Percentiles rank a stretch among this genome's conserved stretches.
Evolutionary conservation across 1,284 basidiomycete species (phyloP).

Genomic region (Pholiota adiposa): DNA sequence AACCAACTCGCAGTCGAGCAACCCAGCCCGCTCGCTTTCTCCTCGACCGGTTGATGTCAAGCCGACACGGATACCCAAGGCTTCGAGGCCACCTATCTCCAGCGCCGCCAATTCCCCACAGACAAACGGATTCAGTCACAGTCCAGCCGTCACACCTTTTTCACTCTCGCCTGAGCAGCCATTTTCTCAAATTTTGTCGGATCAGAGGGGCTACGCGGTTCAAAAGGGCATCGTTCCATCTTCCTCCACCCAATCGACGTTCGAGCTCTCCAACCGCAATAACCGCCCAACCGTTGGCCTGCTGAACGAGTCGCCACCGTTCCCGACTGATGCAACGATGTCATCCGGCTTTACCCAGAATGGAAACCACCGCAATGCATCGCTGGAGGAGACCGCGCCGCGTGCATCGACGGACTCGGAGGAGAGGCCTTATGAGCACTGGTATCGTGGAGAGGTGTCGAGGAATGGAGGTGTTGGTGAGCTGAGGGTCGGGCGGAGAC

Average conservation of each 20-base stretch:
- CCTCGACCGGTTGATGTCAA: conserved; percentile 33
- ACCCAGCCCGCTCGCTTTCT: conserved; percentile 26
- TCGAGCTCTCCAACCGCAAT: conserved; percentile 19
- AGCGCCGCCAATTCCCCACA: conserved; percentile 28
- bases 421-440: conserved; percentile 79
- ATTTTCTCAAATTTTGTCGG: conserved; percentile 15
- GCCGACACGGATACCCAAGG: conserved; percentile 46
- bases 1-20: conserved; percentile 24
- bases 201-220: conserved; percentile 10
- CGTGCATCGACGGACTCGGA: conserved; percentile 74
- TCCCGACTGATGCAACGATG: conserved; percentile 27
- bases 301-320: conserved; percentile 34
- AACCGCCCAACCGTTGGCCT: conserved; percentile 21
- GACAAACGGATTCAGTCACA: conserved; percentile 25
- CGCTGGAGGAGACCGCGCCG: conserved; percentile 29
- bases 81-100: conserved; percentile 26
- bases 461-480: conserved; percentile 83
- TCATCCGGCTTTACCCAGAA: conserved; percentile 26
- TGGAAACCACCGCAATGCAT: conserved; percentile 14
- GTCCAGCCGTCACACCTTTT: conserved; percentile 29
- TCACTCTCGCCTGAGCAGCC: conserved; percentile 20
- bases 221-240: conserved; percentile 19
- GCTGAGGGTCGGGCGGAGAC: conserved; percentile 65
- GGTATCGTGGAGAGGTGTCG: conserved; percentile 81
- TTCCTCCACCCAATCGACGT: conserved; percentile 23